A percentile compares a stretch with the other conserved stretches of the same genome.
Evolutionary conservation across 176 grass and related monocot species (phyloP).

Genomic region (Phyllostachys edulis): DNA sequence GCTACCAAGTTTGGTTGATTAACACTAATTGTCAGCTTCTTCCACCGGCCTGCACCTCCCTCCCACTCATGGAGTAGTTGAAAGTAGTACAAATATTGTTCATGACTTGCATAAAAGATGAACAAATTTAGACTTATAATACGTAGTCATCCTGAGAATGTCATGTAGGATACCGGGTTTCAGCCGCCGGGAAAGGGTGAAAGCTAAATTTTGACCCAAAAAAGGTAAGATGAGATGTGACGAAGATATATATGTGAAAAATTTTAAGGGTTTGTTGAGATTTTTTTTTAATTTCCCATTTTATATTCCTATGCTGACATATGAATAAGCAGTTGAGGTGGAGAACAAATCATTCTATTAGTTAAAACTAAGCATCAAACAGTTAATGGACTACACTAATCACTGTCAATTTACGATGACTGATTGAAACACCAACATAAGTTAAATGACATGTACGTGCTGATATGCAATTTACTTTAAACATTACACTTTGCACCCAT

Average conservation of each 20-base stretch:
- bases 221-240: neutral
- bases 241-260: neutral
- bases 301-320: neutral
- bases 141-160: neutral
- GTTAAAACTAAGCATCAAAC: neutral
- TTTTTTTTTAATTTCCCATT: neutral
- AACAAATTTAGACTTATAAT: neutral
- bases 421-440: neutral
- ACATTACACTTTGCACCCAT: too few relatives aligned
- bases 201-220: neutral
- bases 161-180: neutral
- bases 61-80: neutral
- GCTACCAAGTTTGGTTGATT: constrained; percentile 10
- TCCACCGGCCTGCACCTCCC: constrained; percentile 14
- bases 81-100: neutral
- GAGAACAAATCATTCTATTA: neutral
- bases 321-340: neutral
- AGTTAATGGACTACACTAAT: neutral
- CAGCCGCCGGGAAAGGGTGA: neutral
- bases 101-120: neutral
- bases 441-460: neutral
- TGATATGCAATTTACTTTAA: too few relatives aligned
- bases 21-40: neutral
- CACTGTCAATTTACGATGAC: neutral
- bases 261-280: neutral